phyloP scores from a whole-genome alignment of 1,139 yeast genomes.

The Spathaspora sp. region DNA sequence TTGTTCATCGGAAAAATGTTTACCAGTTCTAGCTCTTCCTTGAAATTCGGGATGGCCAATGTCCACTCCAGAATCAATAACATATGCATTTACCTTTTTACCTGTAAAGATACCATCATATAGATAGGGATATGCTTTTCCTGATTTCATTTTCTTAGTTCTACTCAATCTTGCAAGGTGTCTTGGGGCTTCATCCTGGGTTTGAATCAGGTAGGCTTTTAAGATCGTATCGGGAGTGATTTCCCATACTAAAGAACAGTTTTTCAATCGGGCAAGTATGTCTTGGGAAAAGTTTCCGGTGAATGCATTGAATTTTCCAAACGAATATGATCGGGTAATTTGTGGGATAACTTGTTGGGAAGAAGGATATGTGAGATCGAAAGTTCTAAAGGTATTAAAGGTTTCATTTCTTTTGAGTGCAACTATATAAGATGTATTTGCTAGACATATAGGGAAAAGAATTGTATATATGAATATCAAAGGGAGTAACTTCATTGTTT shows the following conservation, averaged over 20 bases:
- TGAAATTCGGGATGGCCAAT: constrained; percentile 63
- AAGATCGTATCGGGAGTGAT: constrained; percentile 59
- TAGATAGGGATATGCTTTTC: constrained; percentile 21
- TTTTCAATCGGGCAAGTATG: constrained; percentile 45
- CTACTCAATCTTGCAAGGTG: constrained; percentile 69
- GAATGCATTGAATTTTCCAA: constrained; percentile 67
- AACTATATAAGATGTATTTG: constrained; percentile 21
- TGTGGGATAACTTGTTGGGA: constrained; percentile 40
- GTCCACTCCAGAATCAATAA: constrained; percentile 77
- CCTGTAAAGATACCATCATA: constrained; percentile 27
- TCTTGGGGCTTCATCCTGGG: constrained; percentile 56
- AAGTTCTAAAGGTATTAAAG: constrained; percentile 38
- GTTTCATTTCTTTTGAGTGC: constrained; percentile 28
- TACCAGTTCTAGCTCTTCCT: constrained; percentile 58
- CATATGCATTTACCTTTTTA: constrained; percentile 62
- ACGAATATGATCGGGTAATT: constrained; percentile 46
- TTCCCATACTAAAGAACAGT: constrained; percentile 52
- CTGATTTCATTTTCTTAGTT: constrained; percentile 29
- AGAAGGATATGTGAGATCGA: constrained; percentile 34
- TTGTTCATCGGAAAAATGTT: constrained; percentile 64
- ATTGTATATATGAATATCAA: not conserved
- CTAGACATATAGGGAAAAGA: not conserved
- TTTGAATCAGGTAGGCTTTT: constrained; percentile 39
- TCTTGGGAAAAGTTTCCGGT: constrained; percentile 56
- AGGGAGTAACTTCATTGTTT: not conserved